phyloP scores from a whole-genome alignment of 768 basidiomycete species.

The Tulasnella sp. region DNA sequence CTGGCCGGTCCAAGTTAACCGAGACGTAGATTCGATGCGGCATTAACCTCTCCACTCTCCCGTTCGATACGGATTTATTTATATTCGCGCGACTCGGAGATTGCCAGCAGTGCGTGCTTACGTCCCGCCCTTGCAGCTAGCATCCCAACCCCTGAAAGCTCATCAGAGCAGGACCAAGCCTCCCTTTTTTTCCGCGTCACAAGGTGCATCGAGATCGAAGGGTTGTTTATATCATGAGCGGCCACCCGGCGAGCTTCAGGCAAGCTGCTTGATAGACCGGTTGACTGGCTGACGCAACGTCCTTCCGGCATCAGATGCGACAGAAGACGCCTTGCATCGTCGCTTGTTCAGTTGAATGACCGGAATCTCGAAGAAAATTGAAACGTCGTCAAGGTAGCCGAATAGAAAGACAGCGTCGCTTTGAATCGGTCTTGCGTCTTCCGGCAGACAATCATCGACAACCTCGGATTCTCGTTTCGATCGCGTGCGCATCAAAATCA shows the following conservation, averaged over 20 bases:
- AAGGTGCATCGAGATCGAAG: no score
- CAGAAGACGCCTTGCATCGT: no score
- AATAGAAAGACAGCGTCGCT: not conserved
- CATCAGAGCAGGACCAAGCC: no score
- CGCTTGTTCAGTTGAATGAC: not conserved
- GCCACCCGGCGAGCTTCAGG: no score
- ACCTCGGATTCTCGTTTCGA: not conserved
- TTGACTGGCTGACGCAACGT: no score
- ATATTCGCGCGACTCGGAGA: not conserved
- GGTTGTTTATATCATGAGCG: no score
- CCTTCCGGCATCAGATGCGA: no score
- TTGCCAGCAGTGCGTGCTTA: not conserved
- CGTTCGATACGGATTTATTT: not conserved
- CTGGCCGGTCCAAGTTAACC: not conserved
- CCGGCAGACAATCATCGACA: not conserved
- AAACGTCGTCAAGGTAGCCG: not conserved
- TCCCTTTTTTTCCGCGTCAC: no score
- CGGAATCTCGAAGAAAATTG: not conserved
- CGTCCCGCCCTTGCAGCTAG: not conserved
- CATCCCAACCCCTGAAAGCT: no score
- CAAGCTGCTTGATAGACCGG: no score
- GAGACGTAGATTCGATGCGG: not conserved
- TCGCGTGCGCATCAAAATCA: not conserved
- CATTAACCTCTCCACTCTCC: not conserved
- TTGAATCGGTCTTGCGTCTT: not conserved